Conservation (phyloP, 768 basidiomycete species). For the Mycena chlorophos region DNA sequence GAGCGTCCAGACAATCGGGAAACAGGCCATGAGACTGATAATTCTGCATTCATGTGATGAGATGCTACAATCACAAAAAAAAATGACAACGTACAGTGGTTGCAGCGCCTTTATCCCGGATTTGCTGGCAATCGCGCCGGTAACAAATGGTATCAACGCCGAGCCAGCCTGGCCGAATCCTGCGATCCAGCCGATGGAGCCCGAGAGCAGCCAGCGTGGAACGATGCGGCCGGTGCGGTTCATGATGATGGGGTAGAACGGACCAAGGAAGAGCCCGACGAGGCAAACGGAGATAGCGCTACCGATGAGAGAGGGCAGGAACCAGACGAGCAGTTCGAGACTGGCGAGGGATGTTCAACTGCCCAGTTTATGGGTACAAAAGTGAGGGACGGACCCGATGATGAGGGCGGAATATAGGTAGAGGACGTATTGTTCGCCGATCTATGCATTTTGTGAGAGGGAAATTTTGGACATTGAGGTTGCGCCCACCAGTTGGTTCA, state of each 20-base stretch:
- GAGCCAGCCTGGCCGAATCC: slow-evolving; percentile 71
- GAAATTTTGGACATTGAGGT: no score
- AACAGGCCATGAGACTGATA: slow-evolving; percentile 60
- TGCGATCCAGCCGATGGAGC: slow-evolving; percentile 66
- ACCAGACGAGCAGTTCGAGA: slow-evolving; percentile 68
- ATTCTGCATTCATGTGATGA: slow-evolving; percentile 46
- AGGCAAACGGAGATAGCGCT: slow-evolving; percentile 64
- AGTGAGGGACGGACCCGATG: slow-evolving; percentile 40
- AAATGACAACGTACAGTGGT: slow-evolving; percentile 50
- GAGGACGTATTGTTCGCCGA: slow-evolving; percentile 55
- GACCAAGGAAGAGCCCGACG: slow-evolving; percentile 67
- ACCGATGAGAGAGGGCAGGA: slow-evolving; percentile 63
- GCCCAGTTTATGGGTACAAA: neutral
- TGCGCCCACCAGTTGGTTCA: no score
- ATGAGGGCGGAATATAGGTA: slow-evolving; percentile 52
- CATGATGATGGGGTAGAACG: slow-evolving; percentile 74
- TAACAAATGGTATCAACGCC: slow-evolving; percentile 70
- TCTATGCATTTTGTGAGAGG: no score
- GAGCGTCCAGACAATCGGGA: slow-evolving; percentile 29
- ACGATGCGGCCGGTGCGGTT: slow-evolving; percentile 66
- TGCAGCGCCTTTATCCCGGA: slow-evolving; percentile 61
- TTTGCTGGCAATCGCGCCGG: slow-evolving; percentile 63
- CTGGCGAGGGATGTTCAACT: slow-evolving; percentile 28
- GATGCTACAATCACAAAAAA: neutral
- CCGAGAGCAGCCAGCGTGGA: slow-evolving; percentile 66